Base-by-base conservation (phyloP, 352 stramenopile species). In the Phytophthora vignae region DNA sequence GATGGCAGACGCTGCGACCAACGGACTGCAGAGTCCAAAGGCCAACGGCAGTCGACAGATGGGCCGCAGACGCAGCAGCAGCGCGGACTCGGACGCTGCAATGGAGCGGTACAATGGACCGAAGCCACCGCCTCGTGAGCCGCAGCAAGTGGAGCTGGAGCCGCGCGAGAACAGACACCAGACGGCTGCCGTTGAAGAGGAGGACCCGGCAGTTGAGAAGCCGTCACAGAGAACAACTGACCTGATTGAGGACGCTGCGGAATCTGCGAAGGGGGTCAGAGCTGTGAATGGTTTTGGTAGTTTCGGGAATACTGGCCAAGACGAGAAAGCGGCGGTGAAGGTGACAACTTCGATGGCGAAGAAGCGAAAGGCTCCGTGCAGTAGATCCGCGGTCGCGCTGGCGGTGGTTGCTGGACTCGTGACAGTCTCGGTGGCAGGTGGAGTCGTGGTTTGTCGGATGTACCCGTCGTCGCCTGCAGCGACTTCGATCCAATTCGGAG, bases 391-490 rank as follows among this genome's bases (percentile, higher is more conserved):
- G 3, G 36, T 65, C 15, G 55, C 53, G n/a, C 46, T 73, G 38
- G 54, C 53, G 53, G 31, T 66, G 12, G 19, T 67, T 17, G 50
- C 64, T 5, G 73, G 68, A 5, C 14, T 67, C 25, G 53, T 67
- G 33, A 59, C 27, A 14, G 42, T 73, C 9, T 67, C 64, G 6
- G 57, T 71, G 25, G 57, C 48, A 27, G 31, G 70, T 44, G 70
- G 74, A 59, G 14, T 73, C 54, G 56, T 17, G 10, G 22, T 81
- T 44, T 81, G 61, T 55, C 60, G 27, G 19, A 9, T 73, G 52
- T 76, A 71, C 60, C 74, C 74, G 15, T 58, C 63, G 4, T 78
- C 73, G 46, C 29, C 55, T 71, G 64, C 60, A 36, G 73, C 69
- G 10, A n/a, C 31, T 66, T 66, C 22, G 22, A 71, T 77, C 7